A percentile compares a stretch with the other conserved stretches of the same genome.
Evolutionary conservation across 208 protist genomes (phyloP).

Genomic region (Leishmania martiniquensis): DNA sequence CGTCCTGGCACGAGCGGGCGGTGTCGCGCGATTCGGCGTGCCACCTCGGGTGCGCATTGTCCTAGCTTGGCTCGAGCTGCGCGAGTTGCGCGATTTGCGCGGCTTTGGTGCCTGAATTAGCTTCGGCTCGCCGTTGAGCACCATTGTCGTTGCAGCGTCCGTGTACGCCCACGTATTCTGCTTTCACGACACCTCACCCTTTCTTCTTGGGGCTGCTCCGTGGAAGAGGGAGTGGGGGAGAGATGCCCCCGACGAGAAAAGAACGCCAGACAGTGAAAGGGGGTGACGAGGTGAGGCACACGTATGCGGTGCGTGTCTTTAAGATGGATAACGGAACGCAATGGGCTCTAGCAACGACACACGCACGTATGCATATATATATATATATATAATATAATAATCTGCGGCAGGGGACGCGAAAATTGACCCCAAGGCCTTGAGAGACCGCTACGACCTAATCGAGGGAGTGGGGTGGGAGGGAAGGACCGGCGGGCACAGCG

Average conservation of each 20-base stretch:
- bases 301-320: not conserved
- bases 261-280: too few species aligned
- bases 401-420: too few species aligned
- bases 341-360: not conserved
- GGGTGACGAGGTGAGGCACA: not conserved
- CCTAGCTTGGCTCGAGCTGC: slow-evolving; percentile 6
- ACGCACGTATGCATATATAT: too few species aligned
- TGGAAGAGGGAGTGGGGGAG: not conserved
- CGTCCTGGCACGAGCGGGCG: slow-evolving; percentile 11
- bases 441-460: too few species aligned
- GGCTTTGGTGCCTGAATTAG: slow-evolving; percentile 48
- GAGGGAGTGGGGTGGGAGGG: too few species aligned
- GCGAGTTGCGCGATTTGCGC: not conserved
- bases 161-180: not conserved
- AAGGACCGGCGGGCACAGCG: too few species aligned
- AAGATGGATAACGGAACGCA: not conserved
- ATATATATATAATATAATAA: too few species aligned
- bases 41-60: not conserved
- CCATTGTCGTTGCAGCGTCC: not conserved
- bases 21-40: slow-evolving; percentile 5
- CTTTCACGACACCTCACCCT: not conserved
- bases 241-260: not conserved
- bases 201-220: slow-evolving; percentile 11
- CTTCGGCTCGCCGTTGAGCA: slow-evolving; percentile 57
- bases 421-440: too few species aligned